Percentiles rank a stretch among this genome's conserved stretches.
phyloP scores from a whole-genome alignment of 148 eudicot species.

The Rhododendron ovatum region DNA sequence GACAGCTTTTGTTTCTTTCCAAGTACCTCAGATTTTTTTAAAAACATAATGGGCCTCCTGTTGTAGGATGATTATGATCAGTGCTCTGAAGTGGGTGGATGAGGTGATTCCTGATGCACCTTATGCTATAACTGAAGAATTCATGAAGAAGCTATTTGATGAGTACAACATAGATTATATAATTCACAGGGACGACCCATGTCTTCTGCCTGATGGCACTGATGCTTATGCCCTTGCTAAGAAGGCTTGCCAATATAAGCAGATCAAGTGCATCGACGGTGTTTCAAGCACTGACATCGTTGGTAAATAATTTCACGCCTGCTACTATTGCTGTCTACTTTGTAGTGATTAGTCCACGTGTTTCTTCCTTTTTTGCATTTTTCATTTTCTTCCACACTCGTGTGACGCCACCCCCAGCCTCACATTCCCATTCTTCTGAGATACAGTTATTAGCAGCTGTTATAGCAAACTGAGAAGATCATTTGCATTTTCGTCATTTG shows the following conservation, averaged over 20 bases:
- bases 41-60: background rate
- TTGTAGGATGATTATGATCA: constrained; percentile 85
- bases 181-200: constrained; percentile 97
- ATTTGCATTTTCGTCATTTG: background rate
- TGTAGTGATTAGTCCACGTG: background rate
- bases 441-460: background rate
- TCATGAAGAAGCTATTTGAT: constrained; percentile 85
- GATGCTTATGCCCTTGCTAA: constrained; percentile 99
- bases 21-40: too few species aligned
- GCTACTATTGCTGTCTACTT: background rate
- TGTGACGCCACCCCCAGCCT: too few species aligned
- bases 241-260: constrained; percentile 89
- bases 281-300: constrained; percentile 98
- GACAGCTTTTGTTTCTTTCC: background rate
- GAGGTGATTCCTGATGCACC: constrained; percentile 99
- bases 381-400: background rate
- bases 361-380: background rate
- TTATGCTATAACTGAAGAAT: constrained; percentile 94
- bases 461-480: background rate
- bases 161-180: constrained; percentile 88
- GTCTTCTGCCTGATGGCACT: constrained; percentile 90
- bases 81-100: constrained; percentile 98
- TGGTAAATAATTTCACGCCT: constrained; percentile 42
- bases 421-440: background rate
- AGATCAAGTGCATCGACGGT: constrained; percentile 96